Evolutionary conservation across 768 basidiomycete genomes (phyloP).

Genomic region (Rubroboletus pulcherrimus): DNA sequence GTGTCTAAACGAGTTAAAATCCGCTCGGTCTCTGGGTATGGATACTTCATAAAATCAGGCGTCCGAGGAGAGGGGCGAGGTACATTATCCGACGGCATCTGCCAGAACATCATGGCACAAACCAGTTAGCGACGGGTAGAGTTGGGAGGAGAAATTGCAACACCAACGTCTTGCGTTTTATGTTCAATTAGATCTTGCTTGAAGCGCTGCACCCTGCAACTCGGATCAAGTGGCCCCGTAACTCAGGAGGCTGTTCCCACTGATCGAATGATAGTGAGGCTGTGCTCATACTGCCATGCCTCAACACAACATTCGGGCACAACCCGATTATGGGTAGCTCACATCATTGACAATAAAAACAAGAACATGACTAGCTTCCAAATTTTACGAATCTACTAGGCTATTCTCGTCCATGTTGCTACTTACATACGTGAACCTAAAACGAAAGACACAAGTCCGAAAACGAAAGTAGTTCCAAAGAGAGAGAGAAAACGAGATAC

Average conservation of each 20-base stretch:
- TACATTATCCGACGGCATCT: slow-evolving; percentile 14
- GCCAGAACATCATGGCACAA: background rate
- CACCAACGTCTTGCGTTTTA: background rate
- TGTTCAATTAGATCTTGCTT: background rate
- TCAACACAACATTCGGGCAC: too few species aligned
- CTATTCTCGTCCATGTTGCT: background rate
- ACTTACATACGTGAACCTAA: background rate
- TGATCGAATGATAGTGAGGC: too few species aligned
- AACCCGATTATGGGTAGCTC: too few species aligned
- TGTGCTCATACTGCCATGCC: too few species aligned
- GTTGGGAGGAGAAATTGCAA: background rate
- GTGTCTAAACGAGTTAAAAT: slow-evolving; percentile 10
- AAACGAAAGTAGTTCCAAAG: background rate
- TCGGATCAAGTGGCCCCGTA: background rate
- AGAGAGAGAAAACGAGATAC: background rate
- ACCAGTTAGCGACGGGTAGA: background rate
- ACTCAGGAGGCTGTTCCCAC: too few species aligned
- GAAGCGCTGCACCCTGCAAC: slow-evolving; percentile 1
- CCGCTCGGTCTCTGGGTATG: slow-evolving; percentile 9
- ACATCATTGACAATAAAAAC: background rate
- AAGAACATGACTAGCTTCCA: background rate
- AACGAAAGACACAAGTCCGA: background rate
- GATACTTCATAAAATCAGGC: slow-evolving; percentile 19
- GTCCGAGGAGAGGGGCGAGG: background rate
- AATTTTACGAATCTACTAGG: background rate